Evolutionary conservation across 768 basidiomycete genomes (phyloP).

Genomic region (Termitomyces sp.): DNA sequence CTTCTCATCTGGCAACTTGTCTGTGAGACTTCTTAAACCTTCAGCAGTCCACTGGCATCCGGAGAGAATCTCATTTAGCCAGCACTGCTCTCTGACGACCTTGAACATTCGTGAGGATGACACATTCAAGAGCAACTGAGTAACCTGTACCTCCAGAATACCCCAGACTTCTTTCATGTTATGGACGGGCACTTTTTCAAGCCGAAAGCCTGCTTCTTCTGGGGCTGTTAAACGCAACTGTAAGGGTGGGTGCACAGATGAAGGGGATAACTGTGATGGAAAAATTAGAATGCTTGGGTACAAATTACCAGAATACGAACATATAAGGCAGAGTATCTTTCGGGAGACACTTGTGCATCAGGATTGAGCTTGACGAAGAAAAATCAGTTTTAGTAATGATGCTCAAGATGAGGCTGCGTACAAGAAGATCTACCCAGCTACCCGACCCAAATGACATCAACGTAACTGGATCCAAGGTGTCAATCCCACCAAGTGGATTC

Average conservation of each 20-base stretch:
- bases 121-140: background rate
- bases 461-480: conserved; percentile 34
- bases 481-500: conserved; percentile 50
- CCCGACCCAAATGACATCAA: conserved; percentile 46
- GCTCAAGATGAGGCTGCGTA: conserved; percentile 23
- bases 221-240: conserved; percentile 64
- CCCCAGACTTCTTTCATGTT: conserved; percentile 74
- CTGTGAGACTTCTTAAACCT: conserved; percentile 26
- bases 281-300: background rate
- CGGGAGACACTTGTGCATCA: conserved; percentile 41
- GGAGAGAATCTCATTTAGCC: conserved; percentile 72
- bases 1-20: conserved; percentile 26
- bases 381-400: conserved; percentile 3
- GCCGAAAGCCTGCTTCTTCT: conserved; percentile 71
- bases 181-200: conserved; percentile 69
- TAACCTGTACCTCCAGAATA: conserved; percentile 57
- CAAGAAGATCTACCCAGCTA: conserved; percentile 68
- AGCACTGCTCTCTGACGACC: conserved; percentile 81
- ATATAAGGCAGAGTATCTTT: conserved; percentile 65
- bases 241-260: conserved; percentile 64
- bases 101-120: conserved; percentile 19
- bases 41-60: conserved; percentile 65
- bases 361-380: conserved; percentile 51
- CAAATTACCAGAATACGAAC: conserved; percentile 37
- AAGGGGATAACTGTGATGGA: conserved; percentile 54